Evolutionary conservation across 768 basidiomycete species (phyloP), one percentile per base, ranked within the genome.

Genomic region (Podaxis sp.): DNA sequence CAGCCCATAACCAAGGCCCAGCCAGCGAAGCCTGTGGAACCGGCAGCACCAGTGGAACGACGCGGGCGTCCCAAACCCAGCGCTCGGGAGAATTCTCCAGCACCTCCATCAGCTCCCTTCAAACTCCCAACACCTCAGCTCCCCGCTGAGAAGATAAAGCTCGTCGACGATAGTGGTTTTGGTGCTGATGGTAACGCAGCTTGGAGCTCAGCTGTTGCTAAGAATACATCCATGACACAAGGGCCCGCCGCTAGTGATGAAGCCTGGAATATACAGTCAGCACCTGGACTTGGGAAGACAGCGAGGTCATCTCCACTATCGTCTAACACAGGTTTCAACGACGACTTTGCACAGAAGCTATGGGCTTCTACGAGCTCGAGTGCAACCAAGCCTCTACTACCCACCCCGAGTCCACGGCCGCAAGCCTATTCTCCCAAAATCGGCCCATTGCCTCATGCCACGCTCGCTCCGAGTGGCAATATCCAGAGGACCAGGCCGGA

Each of bases 261-360:
- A 39, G 75, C 82, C 15, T 85, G 85, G 84, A 81, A 78, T 66
- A 48, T 65, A 28, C 44, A 61, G 8, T 44, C 56, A 5, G 26
- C 53, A 22, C 15, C 55, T 12, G 59, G 48, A 2, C 22, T 38
- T 19, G 65, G 59, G 19, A 65, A 64, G 33, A 28, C 39, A 30
- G 48, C 61, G 17, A 63, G 51, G 26, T 39, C 38, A 63, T 39
- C 59, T 36, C 58, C 33, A 42, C 44, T 42, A 28, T 42, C 57
- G 19, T 17, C 64, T 15, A 36, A 57, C 24, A 52, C 72, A 66
- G 84, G 82, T 1, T 93, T 94, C 71, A 89, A 86, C 1, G 90
- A 93, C 67, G 82, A 85, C 70, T 89, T 89, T 68, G 79, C 76
- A 11, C 80, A 84, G 65, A 84, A 78, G 63, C 67, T 85, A n/a